Percentiles rank a stretch among this genome's conserved stretches.
phyloP scores from a whole-genome alignment of 2,329 filamentous ascomycete genomes.

The Fusarium pseudocircinatum region DNA sequence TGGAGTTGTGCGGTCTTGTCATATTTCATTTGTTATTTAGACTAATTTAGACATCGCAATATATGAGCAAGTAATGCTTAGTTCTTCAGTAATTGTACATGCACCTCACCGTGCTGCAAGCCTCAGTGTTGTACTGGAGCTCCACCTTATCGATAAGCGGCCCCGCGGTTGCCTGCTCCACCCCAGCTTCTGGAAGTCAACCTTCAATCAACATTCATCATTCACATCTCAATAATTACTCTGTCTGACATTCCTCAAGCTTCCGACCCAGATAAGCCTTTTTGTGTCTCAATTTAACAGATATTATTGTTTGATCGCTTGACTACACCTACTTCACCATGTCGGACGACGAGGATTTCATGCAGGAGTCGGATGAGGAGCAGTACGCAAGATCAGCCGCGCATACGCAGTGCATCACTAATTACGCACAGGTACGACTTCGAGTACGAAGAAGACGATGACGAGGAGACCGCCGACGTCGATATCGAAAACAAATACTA shows the following conservation, averaged over 20 bases:
- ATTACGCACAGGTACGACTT: slow-evolving; percentile 78
- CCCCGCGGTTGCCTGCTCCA: slow-evolving; percentile 40
- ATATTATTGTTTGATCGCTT: neutral
- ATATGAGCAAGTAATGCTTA: neutral
- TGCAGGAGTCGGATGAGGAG: slow-evolving; percentile 60
- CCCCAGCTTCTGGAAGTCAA: slow-evolving; percentile 22
- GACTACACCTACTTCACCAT: slow-evolving; percentile 45
- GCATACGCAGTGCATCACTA: slow-evolving; percentile 21
- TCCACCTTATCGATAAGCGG: slow-evolving; percentile 39
- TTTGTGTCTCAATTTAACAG: neutral
- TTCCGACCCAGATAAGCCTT: neutral
- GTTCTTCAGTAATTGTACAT: neutral
- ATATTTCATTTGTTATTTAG: neutral
- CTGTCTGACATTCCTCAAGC: neutral
- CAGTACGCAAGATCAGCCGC: slow-evolving; percentile 45
- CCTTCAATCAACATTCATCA: slow-evolving; percentile 22
- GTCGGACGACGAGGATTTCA: slow-evolving; percentile 63
- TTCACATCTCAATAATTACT: neutral
- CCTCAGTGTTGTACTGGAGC: neutral
- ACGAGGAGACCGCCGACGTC: slow-evolving; percentile 87
- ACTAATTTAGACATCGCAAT: neutral
- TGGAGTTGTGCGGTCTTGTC: neutral
- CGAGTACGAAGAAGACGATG: slow-evolving; percentile 94
- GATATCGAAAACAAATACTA: slow-evolving; percentile 99
- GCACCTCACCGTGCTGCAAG: neutral